Percentiles rank a stretch among this genome's conserved stretches.
These are phyloP conservation scores for Starmerella ratchasimensis DNA, from an alignment of 805 yeast species.

Conservation along the genomic window DNA sequence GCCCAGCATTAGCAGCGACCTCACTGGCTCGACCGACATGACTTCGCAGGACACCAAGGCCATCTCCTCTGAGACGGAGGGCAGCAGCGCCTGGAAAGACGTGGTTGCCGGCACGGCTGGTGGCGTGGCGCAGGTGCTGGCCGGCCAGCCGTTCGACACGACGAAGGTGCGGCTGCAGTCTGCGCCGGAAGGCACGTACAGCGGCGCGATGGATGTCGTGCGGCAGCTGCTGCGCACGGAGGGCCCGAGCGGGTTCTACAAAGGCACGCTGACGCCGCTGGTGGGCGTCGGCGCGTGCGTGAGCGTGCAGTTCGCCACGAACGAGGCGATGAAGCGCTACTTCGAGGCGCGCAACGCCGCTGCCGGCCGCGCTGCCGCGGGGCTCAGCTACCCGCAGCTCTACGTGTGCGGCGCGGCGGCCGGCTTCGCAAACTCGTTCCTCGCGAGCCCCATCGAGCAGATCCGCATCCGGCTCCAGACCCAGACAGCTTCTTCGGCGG, in stretches of 20 bases:
- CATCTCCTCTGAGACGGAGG: neutral
- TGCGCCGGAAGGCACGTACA: slow-evolving; percentile 61
- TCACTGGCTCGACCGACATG: no score
- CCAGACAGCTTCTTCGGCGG: slow-evolving; percentile 39
- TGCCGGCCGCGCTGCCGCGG: slow-evolving; percentile 19
- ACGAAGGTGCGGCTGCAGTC: slow-evolving; percentile 88
- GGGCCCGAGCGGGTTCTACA: slow-evolving; percentile 76
- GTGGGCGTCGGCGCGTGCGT: slow-evolving; percentile 96
- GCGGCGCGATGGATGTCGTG: slow-evolving; percentile 66
- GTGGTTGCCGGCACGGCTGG: slow-evolving; percentile 86
- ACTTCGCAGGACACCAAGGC: no score
- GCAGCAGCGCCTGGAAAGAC: slow-evolving; percentile 38
- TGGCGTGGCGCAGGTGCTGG: slow-evolving; percentile 88
- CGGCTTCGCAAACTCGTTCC: slow-evolving; percentile 75
- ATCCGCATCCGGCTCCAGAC: slow-evolving; percentile 89
- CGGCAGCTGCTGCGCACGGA: slow-evolving; percentile 58
- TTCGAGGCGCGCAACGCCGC: slow-evolving; percentile 31
- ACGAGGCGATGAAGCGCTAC: slow-evolving; percentile 81
- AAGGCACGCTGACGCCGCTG: slow-evolving; percentile 88
- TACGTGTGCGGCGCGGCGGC: slow-evolving; percentile 82
- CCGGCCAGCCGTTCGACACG: slow-evolving; percentile 94
- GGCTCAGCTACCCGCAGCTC: slow-evolving; percentile 43
- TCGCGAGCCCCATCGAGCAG: slow-evolving; percentile 92
- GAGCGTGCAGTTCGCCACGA: slow-evolving; percentile 88
- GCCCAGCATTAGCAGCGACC: no score